Conservation (phyloP, 1,284 basidiomycete species). For the Apiotrichum domesticum region DNA sequence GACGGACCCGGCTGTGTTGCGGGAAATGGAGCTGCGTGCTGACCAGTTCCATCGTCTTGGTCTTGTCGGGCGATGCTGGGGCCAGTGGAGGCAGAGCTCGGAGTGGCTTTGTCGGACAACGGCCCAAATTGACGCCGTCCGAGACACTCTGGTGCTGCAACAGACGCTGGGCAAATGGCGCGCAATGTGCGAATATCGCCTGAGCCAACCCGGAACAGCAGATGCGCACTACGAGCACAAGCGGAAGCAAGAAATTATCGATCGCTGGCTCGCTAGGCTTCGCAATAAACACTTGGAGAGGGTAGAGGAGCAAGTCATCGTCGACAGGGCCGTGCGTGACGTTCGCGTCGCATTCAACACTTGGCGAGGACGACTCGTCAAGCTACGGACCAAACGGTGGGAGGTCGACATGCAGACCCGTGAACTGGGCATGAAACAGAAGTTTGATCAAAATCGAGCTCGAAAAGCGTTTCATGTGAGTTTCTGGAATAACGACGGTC, state of each 20-base stretch:
- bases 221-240: conserved; percentile 26
- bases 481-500: neutral
- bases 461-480: conserved; percentile 23
- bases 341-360: conserved; percentile 13
- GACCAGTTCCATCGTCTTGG: conserved; percentile 37
- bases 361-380: conserved; percentile 25
- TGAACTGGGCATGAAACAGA: conserved; percentile 9
- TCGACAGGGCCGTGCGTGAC: neutral
- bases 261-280: conserved; percentile 21
- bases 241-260: conserved; percentile 18
- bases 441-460: neutral
- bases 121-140: conserved; percentile 34
- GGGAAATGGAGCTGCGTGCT: conserved; percentile 32
- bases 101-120: conserved; percentile 39
- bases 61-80: conserved; percentile 39
- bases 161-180: conserved; percentile 37
- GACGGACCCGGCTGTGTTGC: conserved; percentile 2
- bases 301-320: conserved; percentile 8
- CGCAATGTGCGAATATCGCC: conserved; percentile 15
- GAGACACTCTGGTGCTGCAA: conserved; percentile 34
- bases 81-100: conserved; percentile 34
- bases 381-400: conserved; percentile 29
- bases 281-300: conserved; percentile 16
- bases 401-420: conserved; percentile 27
- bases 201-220: conserved; percentile 30